These are phyloP conservation scores for Tolypocladium album DNA, from an alignment of 2,329 filamentous ascomycete species.

Conservation along the genomic window DNA sequence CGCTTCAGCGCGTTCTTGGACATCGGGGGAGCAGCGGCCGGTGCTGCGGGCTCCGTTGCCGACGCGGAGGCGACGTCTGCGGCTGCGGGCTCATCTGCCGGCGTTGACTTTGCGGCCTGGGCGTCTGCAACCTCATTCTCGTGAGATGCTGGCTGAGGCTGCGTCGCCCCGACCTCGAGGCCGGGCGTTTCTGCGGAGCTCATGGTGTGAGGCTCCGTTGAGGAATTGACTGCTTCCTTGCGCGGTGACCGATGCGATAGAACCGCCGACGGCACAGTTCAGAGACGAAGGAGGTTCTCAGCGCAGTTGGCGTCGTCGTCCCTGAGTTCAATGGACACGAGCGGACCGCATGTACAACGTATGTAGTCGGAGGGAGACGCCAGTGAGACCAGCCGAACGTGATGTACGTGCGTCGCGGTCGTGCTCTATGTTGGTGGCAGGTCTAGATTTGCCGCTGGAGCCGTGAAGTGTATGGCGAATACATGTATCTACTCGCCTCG, in stretches of 20 bases:
- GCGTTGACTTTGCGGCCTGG: too few relatives aligned
- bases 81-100: neutral
- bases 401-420: neutral
- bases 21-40: slow-evolving; percentile 24
- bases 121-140: too few relatives aligned
- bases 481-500: neutral
- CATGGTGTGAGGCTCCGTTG: neutral
- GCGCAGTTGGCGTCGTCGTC: neutral
- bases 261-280: neutral
- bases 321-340: too few relatives aligned
- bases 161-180: neutral
- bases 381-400: neutral
- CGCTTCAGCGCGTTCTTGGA: slow-evolving; percentile 88
- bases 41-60: slow-evolving; percentile 4
- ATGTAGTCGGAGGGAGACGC: neutral
- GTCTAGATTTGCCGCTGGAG: neutral
- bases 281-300: neutral
- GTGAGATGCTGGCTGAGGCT: neutral
- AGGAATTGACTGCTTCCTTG: neutral
- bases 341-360: neutral
- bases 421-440: neutral
- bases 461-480: neutral
- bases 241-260: neutral
- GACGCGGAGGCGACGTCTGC: neutral
- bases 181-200: neutral